Base-by-base conservation (phyloP, 129 eudicot species). In the Artemisia argyi region DNA sequence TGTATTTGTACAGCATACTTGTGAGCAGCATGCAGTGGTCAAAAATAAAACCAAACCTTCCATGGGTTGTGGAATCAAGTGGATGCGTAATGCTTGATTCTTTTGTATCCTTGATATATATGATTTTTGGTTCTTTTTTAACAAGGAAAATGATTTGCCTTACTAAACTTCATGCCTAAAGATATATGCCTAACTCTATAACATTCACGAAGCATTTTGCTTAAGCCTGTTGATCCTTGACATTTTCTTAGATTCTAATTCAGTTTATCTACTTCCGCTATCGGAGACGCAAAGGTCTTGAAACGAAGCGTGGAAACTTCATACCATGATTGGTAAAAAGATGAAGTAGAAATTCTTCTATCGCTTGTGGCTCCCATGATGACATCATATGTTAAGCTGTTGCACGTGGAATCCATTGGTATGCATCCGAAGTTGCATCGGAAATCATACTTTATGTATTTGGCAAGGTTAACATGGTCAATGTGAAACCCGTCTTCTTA, bases 41-140 rank as follows among this genome's bases (percentile, higher is more conserved):
- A 66, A 91, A 84, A 67, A 20, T 88, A 78, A 57, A 54, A 48
- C 90, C 97, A 52, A 86, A 91, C 55, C 83, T 91, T 16, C 92
- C 97, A 60, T 91, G 97, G 97, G 68, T 91, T 80, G 96, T 88
- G 76, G 96, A 91, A 64, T 79, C 97, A 48, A 87, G 87, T 44
- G 97, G 97, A 60, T 91, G 97, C 10, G 85, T 82, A 81, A 56
- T 91, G 65, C 92, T 91, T 59, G 97, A 91, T 78, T 65, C 81
- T 72, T 84, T 91, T 60, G 97, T 91, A 91, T 91, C 97, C 97
- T 84, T 76, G 3, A 64, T 15, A 6, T 24, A 22, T 28, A 32
- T 50, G 11, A 11, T n/a, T 15, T 69, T 18, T 3, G 9, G 8
- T 3, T 20, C 19, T 54, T 35, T 64, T 26, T 13, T 17, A 30